Percentiles rank a stretch among this genome's conserved stretches.
phyloP scores from a whole-genome alignment of 169 alveolate species.

The Plasmodium sp. region DNA sequence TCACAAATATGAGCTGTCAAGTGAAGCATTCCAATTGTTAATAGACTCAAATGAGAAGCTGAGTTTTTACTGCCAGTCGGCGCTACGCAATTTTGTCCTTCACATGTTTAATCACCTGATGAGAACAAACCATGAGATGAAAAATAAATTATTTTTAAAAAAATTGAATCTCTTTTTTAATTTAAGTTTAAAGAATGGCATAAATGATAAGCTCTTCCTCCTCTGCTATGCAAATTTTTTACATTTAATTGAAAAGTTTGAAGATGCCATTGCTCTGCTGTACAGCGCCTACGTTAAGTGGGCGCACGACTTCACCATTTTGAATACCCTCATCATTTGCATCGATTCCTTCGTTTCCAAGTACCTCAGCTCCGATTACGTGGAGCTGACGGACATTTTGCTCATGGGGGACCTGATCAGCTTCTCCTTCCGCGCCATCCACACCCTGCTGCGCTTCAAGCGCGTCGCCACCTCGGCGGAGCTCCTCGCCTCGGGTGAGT shows the following conservation, averaged over 20 bases:
- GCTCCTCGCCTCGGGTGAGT: slow-evolving; percentile 35
- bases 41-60: slow-evolving; percentile 29
- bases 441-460: slow-evolving; percentile 26
- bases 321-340: slow-evolving; percentile 47
- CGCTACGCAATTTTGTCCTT: slow-evolving; percentile 15
- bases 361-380: slow-evolving; percentile 61
- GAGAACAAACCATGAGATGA: slow-evolving; percentile 19
- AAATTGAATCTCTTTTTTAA: slow-evolving; percentile 54
- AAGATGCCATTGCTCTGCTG: slow-evolving; percentile 48
- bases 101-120: slow-evolving; percentile 68
- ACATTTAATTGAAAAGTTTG: slow-evolving; percentile 39
- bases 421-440: slow-evolving; percentile 30
- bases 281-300: slow-evolving; percentile 26
- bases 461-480: slow-evolving; percentile 5
- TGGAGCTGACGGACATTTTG: slow-evolving; percentile 33
- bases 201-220: slow-evolving; percentile 14
- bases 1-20: slow-evolving; percentile 30
- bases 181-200: slow-evolving; percentile 62
- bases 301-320: slow-evolving; percentile 36
- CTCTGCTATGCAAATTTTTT: slow-evolving; percentile 51
- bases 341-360: slow-evolving; percentile 72
- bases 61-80: slow-evolving; percentile 5
- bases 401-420: slow-evolving; percentile 27
- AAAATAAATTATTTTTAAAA: slow-evolving; percentile 66
- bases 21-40: slow-evolving; percentile 56